Conservation (phyloP, 192 early-diverging fungal genomes). For the Mortierella claussenii region DNA sequence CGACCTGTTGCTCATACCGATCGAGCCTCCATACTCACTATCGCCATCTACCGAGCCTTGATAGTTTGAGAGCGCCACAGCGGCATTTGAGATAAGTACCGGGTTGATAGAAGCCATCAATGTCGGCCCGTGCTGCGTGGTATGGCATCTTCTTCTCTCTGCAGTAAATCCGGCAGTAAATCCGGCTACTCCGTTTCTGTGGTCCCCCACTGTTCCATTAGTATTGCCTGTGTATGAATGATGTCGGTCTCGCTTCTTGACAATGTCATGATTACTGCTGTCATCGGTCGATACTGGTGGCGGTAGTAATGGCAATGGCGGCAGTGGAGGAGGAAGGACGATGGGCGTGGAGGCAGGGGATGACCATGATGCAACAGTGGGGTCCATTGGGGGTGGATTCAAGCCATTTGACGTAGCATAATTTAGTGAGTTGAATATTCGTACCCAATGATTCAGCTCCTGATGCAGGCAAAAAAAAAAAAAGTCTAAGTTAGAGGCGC, state of each 20-base stretch:
- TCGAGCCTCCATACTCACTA: neutral
- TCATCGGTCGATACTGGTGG: conserved; percentile 11
- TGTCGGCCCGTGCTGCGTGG: neutral
- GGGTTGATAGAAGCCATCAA: conserved; percentile 28
- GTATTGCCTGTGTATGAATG: no score
- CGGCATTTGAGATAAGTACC: conserved; percentile 27
- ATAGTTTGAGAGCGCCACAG: conserved; percentile 24
- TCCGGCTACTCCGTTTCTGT: neutral
- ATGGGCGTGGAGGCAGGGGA: neutral
- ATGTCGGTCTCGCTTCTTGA: conserved; percentile 9
- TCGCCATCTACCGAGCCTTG: neutral
- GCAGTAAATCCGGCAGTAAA: no score
- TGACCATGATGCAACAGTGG: no score
- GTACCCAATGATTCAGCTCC: conserved; percentile 39
- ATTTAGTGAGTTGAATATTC: conserved; percentile 43
- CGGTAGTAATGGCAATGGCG: conserved; percentile 20
- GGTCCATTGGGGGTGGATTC: conserved; percentile 2
- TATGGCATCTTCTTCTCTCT: conserved; percentile 6
- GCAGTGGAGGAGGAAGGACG: conserved; percentile 18
- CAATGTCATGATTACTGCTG: neutral
- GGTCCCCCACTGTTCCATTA: no score
- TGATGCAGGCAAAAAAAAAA: no score
- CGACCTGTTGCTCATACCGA: neutral
- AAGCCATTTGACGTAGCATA: neutral
- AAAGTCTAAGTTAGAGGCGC: no score